phyloP scores from a whole-genome alignment of 176 grass and related monocot genomes.

The Musa troglodytarum region DNA sequence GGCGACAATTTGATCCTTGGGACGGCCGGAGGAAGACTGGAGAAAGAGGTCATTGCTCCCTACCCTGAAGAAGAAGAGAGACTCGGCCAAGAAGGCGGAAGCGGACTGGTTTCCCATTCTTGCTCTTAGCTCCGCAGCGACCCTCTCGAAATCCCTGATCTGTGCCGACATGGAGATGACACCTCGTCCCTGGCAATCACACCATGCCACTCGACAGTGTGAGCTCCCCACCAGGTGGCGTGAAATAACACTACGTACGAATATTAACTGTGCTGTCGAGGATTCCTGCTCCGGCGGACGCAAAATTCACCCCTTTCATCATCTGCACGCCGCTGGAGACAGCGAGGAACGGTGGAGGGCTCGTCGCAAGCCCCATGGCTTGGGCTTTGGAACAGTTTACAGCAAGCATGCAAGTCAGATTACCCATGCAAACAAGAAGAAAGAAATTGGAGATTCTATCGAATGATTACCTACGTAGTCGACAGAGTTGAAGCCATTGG shows the following conservation, averaged over 20 bases:
- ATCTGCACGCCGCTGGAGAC: not conserved
- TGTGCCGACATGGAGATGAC: slow-evolving; percentile 17
- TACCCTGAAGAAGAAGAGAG: slow-evolving; percentile 22
- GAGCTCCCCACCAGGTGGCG: no score
- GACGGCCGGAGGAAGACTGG: not conserved
- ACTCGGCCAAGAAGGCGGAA: slow-evolving; percentile 7
- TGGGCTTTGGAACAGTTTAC: slow-evolving; percentile 4
- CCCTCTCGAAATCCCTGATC: slow-evolving; percentile 19
- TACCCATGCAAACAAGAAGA: not conserved
- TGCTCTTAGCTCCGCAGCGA: slow-evolving; percentile 3
- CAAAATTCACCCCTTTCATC: slow-evolving; percentile 28
- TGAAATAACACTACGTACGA: no score
- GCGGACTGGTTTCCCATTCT: not conserved
- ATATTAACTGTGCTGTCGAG: slow-evolving; percentile 25
- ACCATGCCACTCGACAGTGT: no score
- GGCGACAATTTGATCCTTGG: slow-evolving; percentile 19
- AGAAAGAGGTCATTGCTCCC: slow-evolving; percentile 37
- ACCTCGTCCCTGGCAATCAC: not conserved
- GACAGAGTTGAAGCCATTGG: slow-evolving; percentile 28
- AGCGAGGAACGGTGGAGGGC: slow-evolving; percentile 33
- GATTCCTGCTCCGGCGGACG: slow-evolving; percentile 30
- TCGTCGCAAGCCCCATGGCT: slow-evolving; percentile 18
- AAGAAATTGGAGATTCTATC: not conserved
- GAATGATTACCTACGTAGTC: slow-evolving; percentile 26
- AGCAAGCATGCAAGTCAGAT: not conserved